Evolutionary conservation across 306 rosid genomes (phyloP), one percentile per base, ranked within the genome.

Genomic region (Quercus agrifolia): DNA sequence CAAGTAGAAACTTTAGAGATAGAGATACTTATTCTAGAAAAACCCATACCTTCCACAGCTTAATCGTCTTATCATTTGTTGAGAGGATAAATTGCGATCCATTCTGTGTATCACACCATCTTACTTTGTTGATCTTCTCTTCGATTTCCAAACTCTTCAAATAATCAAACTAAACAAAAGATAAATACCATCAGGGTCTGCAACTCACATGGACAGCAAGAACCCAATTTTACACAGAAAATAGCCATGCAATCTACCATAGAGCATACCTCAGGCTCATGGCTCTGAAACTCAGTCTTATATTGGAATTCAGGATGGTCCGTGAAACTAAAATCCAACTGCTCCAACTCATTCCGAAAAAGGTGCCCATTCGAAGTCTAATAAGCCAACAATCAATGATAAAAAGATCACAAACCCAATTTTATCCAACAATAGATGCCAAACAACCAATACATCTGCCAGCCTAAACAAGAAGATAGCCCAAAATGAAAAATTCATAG

Each of bases 261-360:
- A 55, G 54, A 75, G 46, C 83, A 44, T 77, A 81, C 94, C 92
- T 90, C 97, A 4, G 92, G 94, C 74, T 86, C 89, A 61, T 91
- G 94, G 59, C 94, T 86, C 80, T 89, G 92, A 84, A 88, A 91
- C 73, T 92, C 92, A 3, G 91, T 83, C 87, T 82, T 90, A 72
- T 82, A 90, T 20, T 70, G 91, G 62, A 71, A 88, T 38, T 81
- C 71, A 25, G 91, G 89, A 78, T 77, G 88, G 81, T 41, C 64
- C 0, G 56, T 73, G 27, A 86, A 54, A 25, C 86, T 25, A 13
- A 71, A 78, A 82, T 90, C 89, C 91, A 77, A 56, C 79, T 77
- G 78, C 84, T 90, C 97, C 94, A 92, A 73, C 52, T 80, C 74
- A 54, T 82, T 76, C 28, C 73, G 87, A 44, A 79, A 23, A 46